Conservation (phyloP, 768 basidiomycete genomes). For the Pleurotus tuber-regium region DNA sequence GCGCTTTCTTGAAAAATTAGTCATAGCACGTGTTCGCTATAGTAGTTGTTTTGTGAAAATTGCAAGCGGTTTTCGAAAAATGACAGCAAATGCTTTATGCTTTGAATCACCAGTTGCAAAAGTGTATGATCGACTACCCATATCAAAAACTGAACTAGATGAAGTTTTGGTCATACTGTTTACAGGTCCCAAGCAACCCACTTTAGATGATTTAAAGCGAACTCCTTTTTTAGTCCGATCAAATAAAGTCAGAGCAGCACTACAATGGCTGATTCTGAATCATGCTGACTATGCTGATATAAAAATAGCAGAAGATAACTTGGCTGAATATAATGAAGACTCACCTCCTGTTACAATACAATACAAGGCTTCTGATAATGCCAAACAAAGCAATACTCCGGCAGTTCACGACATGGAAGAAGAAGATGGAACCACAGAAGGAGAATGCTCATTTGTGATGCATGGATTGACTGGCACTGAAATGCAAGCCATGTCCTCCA, state of each 20-base stretch:
- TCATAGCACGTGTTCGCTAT: slow-evolving; percentile 14
- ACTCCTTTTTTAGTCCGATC: background rate
- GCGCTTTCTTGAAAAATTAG: slow-evolving; percentile 21
- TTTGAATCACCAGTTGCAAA: slow-evolving; percentile 22
- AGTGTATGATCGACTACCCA: slow-evolving; percentile 20
- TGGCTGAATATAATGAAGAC: background rate
- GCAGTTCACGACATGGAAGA: slow-evolving; percentile 16
- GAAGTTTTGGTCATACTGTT: slow-evolving; percentile 17
- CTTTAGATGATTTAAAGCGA: background rate
- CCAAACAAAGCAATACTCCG: background rate
- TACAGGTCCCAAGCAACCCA: slow-evolving; percentile 10
- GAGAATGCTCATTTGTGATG: slow-evolving; percentile 24
- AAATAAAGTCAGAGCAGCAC: background rate
- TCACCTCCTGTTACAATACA: background rate
- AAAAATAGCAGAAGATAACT: background rate
- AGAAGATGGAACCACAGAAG: too few species aligned
- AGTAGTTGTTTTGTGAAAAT: slow-evolving; percentile 23
- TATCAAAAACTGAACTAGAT: slow-evolving; percentile 17
- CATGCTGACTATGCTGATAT: background rate
- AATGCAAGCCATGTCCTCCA: slow-evolving; percentile 11
- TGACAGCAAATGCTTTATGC: slow-evolving; percentile 24
- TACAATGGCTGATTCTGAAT: slow-evolving; percentile 1
- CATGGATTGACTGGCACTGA: slow-evolving; percentile 23
- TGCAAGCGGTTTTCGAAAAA: slow-evolving; percentile 12
- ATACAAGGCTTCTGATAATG: background rate